Percentiles rank a stretch among this genome's conserved stretches.
Evolutionary conservation across 2,329 filamentous ascomycete genomes (phyloP).

Genomic region (Fusarium sp.): DNA sequence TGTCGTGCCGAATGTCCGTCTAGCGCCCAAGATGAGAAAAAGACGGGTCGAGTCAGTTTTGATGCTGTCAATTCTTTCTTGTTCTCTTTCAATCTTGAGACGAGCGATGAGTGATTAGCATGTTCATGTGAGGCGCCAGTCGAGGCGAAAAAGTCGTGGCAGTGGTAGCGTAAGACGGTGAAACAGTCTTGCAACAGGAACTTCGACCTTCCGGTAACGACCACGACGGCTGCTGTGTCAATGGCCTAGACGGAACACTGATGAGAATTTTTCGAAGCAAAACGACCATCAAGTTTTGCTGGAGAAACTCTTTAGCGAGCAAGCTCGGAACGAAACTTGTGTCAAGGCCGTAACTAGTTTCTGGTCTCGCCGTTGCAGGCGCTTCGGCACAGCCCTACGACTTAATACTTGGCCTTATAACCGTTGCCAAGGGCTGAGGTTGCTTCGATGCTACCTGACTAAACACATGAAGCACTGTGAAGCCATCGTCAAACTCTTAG

Average conservation of each 20-base stretch:
- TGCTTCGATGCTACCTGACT: constrained; percentile 15
- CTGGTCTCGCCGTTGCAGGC: constrained; percentile 17
- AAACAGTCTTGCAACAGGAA: constrained; percentile 42
- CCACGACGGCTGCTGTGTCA: constrained; percentile 36
- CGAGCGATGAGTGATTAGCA: neutral
- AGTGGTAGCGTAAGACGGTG: constrained; percentile 35
- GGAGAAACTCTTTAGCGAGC: neutral
- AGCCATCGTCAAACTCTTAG: neutral
- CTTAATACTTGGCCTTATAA: constrained; percentile 11
- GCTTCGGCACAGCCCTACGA: constrained; percentile 26
- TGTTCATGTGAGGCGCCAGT: constrained; percentile 16
- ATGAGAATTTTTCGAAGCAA: constrained; percentile 19
- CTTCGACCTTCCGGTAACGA: constrained; percentile 17
- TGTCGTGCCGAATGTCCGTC: constrained; percentile 2
- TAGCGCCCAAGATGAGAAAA: constrained; percentile 16
- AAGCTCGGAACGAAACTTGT: constrained; percentile 25
- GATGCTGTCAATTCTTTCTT: neutral
- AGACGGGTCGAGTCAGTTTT: constrained; percentile 6
- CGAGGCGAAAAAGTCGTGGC: constrained; percentile 21
- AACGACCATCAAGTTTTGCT: neutral
- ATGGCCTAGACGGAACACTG: constrained; percentile 31
- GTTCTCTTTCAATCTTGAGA: constrained; percentile 1
- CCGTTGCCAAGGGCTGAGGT: neutral
- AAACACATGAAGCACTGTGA: constrained; percentile 8
- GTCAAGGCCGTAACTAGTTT: constrained; percentile 6